Evolutionary conservation across 2,329 filamentous ascomycete genomes (phyloP).

Genomic region (Colletotrichum echinochloae): DNA sequence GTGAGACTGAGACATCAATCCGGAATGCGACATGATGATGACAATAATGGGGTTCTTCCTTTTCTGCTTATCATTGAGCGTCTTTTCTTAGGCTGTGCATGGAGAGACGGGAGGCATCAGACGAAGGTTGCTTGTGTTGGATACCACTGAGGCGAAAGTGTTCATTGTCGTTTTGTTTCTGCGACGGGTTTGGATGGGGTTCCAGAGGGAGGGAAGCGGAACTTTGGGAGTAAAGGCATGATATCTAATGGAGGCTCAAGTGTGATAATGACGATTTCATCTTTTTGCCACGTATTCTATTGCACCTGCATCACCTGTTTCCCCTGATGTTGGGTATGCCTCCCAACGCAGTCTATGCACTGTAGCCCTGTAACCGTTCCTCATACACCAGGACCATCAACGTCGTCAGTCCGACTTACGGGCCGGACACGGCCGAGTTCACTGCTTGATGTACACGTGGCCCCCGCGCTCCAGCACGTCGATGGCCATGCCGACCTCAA

Average conservation of each 20-base stretch:
- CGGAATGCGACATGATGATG: conserved; percentile 31
- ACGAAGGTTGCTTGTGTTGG: conserved; percentile 12
- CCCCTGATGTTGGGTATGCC: not conserved
- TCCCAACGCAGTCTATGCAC: not conserved
- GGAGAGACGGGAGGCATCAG: not conserved
- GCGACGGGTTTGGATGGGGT: conserved; percentile 8
- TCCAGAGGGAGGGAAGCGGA: not conserved
- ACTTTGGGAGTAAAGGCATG: conserved; percentile 22
- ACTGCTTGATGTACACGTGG: conserved; percentile 58
- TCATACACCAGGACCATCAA: not conserved
- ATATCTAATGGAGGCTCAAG: conserved; percentile 16
- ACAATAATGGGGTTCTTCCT: conserved; percentile 22
- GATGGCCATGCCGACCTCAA: conserved; percentile 69
- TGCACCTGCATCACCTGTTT: not conserved
- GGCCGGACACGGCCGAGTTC: not conserved
- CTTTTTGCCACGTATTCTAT: conserved; percentile 10
- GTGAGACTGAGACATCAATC: not conserved
- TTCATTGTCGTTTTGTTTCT: conserved; percentile 16
- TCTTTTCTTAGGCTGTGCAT: conserved; percentile 15
- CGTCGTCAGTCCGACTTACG: not conserved
- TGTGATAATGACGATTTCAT: not conserved
- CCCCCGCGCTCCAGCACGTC: conserved; percentile 60
- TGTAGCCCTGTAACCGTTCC: not conserved
- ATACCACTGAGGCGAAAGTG: conserved; percentile 22
- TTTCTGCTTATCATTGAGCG: conserved; percentile 28